Conservation (phyloP, 2,329 filamentous ascomycete species). For the Dactylellina drechsleri region DNA sequence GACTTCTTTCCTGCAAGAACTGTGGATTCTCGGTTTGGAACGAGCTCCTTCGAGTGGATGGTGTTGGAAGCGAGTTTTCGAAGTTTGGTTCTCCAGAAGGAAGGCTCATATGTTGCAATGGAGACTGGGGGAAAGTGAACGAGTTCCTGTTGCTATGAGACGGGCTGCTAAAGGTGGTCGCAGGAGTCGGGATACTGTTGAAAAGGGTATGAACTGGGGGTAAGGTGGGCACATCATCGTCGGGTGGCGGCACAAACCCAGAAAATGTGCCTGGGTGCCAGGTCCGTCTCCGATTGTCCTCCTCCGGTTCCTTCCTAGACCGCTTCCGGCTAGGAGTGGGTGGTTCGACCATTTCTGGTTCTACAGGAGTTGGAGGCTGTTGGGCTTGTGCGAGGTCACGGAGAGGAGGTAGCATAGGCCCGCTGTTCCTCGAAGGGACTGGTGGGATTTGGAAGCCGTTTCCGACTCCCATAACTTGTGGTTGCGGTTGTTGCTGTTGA, state of each 20-base stretch:
- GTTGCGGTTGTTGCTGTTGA: conserved; percentile 28
- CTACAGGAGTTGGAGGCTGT: conserved; percentile 50
- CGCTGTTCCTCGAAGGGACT: conserved; percentile 43
- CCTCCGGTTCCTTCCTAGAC: conserved; percentile 52
- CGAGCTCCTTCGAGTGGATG: conserved; percentile 46
- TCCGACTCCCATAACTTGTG: conserved; percentile 32
- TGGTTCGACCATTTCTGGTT: conserved; percentile 53
- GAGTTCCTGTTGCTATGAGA: conserved; percentile 54
- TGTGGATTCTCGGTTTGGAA: conserved; percentile 48
- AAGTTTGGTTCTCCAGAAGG: conserved; percentile 39
- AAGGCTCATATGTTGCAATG: conserved; percentile 51
- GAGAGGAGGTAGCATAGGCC: conserved; percentile 47
- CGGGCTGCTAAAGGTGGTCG: conserved; percentile 53
- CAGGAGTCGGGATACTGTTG: conserved; percentile 51
- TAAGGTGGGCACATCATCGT: conserved; percentile 45
- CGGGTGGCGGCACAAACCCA: conserved; percentile 50
- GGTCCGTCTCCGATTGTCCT: conserved; percentile 58
- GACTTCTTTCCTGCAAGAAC: conserved; percentile 41
- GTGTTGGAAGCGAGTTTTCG: conserved; percentile 37
- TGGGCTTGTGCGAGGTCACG: conserved; percentile 44
- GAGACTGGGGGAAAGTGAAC: conserved; percentile 52
- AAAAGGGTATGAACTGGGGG: conserved; percentile 50
- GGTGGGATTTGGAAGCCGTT: conserved; percentile 47
- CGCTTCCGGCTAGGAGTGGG: conserved; percentile 54
- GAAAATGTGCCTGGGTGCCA: conserved; percentile 57